phyloP scores from a whole-genome alignment of 306 rosid species.

The Pterocarpus santalinus region DNA sequence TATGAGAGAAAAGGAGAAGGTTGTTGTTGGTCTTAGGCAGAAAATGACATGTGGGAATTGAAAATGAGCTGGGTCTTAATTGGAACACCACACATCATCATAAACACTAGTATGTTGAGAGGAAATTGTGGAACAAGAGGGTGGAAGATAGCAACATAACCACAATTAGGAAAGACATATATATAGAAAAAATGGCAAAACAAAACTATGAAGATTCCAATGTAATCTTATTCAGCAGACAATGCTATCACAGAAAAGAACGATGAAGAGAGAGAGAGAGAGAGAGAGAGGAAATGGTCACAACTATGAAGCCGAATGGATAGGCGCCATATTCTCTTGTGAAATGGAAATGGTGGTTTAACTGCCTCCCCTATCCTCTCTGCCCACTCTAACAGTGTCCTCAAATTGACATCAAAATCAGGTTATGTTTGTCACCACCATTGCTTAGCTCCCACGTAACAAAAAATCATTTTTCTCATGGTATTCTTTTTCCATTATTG shows the following conservation, averaged over 20 bases:
- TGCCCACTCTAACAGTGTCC: slow-evolving; percentile 38
- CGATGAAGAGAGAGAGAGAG: neutral
- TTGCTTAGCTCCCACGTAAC: slow-evolving; percentile 31
- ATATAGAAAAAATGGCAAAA: slow-evolving; percentile 41
- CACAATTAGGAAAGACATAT: slow-evolving; percentile 61
- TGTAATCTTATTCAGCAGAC: slow-evolving; percentile 34
- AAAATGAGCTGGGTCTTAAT: slow-evolving; percentile 59
- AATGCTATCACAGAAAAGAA: slow-evolving; percentile 40
- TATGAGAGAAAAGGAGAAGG: slow-evolving; percentile 23
- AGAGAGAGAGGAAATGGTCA: slow-evolving; percentile 58
- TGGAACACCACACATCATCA: slow-evolving; percentile 56
- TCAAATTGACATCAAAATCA: slow-evolving; percentile 34
- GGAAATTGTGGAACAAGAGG: slow-evolving; percentile 67
- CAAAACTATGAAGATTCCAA: slow-evolving; percentile 36
- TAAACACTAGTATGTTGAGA: slow-evolving; percentile 54
- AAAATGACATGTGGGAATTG: slow-evolving; percentile 58
- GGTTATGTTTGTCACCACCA: slow-evolving; percentile 25
- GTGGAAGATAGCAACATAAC: slow-evolving; percentile 49
- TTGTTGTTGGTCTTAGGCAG: slow-evolving; percentile 44
- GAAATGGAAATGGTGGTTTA: slow-evolving; percentile 49
- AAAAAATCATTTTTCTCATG: neutral
- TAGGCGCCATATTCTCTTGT: slow-evolving; percentile 64
- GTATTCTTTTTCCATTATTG: neutral
- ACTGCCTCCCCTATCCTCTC: slow-evolving; percentile 28
- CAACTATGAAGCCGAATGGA: slow-evolving; percentile 53